phyloP scores from a whole-genome alignment of 805 yeast species.

The Kodamaea restingae region DNA sequence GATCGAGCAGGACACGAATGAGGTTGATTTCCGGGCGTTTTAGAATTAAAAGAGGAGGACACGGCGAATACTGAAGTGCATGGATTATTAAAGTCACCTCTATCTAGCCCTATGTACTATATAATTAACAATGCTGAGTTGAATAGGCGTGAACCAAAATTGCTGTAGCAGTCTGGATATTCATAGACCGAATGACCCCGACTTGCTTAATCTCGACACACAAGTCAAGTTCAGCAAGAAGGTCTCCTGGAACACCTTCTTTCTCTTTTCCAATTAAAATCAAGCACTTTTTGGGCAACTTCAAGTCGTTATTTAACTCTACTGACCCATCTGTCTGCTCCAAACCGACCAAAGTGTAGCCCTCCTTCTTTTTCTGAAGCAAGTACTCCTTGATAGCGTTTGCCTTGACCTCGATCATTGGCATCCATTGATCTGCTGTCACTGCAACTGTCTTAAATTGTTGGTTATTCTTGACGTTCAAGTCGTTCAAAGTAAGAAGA shows the following conservation, averaged over 20 bases:
- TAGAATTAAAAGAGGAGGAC: not conserved
- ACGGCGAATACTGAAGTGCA: too few species aligned
- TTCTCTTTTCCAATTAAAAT: slow-evolving; percentile 81
- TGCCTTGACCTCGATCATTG: slow-evolving; percentile 71
- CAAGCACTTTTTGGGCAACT: slow-evolving; percentile 76
- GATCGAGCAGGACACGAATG: slow-evolving; percentile 37
- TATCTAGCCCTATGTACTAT: too few species aligned
- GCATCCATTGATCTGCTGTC: slow-evolving; percentile 96
- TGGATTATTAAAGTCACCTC: too few species aligned
- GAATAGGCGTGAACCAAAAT: slow-evolving; percentile 90
- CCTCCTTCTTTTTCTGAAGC: slow-evolving; percentile 59
- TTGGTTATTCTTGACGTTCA: slow-evolving; percentile 54
- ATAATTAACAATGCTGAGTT: slow-evolving; percentile 12
- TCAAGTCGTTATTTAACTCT: slow-evolving; percentile 55
- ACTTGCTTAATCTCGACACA: slow-evolving; percentile 90
- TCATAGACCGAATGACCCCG: slow-evolving; percentile 93
- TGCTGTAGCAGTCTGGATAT: slow-evolving; percentile 95
- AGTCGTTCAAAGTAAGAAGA: slow-evolving; percentile 69
- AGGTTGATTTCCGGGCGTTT: slow-evolving; percentile 15
- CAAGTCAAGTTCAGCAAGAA: slow-evolving; percentile 74
- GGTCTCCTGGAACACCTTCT: slow-evolving; percentile 86
- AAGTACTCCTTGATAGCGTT: slow-evolving; percentile 54
- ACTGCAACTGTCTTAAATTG: slow-evolving; percentile 88
- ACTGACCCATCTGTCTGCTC: slow-evolving; percentile 93
- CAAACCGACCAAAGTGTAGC: slow-evolving; percentile 82